Base-by-base conservation (phyloP, 1,284 basidiomycete species). In the Rhodotorula mucilaginosa region DNA sequence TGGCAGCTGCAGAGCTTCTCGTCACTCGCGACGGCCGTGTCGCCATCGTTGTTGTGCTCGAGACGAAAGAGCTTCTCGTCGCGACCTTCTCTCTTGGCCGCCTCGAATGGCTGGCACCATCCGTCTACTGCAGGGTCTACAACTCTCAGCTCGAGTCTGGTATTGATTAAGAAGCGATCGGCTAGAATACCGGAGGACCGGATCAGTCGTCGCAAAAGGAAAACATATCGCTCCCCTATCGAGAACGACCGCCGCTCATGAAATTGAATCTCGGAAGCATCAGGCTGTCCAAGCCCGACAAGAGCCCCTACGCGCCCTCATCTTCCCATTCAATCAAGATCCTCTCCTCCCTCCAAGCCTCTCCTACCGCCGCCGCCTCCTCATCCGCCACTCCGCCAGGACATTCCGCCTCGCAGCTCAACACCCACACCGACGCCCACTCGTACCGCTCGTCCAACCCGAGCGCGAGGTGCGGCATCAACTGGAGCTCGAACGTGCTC, bases 401-500 rank as follows among this genome's bases (percentile, higher is more conserved):
- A 79, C 91, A 93, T 78, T 92, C 89, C 59, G 84, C 84, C 72
- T 84, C 85, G 76, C 91, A 93, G 0, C 88, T 89, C 81, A 91
- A 92, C 26, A 93, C 82, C 83, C 92, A 84, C 70, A 87, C 87
- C 5, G 91, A 92, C 0, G 81, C 82, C 65, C 78, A 82, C 12
- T 83, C 83, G 76, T 85, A 85, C 72, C 89, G 78, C 34, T 82
- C 83, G 58, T 81, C 80, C 77, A 90, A 82, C 70, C 90, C 91
- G 80, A 92, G 26, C 54, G 54, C 90, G 59, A 93, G 81, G 79
- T 92, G 91, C 1, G 91, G 91, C 90, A 92, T 92, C 54, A 93
- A 81, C 79, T 93, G 91, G 76, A 88, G 91, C 79, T 93, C 92
- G 80, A 92, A 93, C 13, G 88, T 84, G 18, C 90, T 85, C 58